Conservation (phyloP, 2,329 filamentous ascomycete species). For the Fragosphaeria purpurea region DNA sequence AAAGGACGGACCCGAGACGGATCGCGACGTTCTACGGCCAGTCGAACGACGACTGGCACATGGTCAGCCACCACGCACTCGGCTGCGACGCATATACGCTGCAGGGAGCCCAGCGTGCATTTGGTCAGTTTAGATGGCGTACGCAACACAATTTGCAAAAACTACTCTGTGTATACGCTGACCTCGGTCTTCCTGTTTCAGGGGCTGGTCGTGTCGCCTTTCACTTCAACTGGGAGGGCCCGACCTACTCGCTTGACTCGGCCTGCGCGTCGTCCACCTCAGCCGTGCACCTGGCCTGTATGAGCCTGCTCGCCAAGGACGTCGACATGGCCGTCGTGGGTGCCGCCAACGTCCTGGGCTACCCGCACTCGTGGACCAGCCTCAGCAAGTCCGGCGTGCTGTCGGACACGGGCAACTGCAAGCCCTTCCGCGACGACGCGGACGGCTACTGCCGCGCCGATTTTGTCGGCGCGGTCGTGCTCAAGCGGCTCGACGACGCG, state of each 20-base stretch:
- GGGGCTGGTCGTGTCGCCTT: constrained; percentile 54
- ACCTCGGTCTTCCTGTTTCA: too few relatives aligned
- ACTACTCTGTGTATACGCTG: too few relatives aligned
- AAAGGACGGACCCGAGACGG: constrained; percentile 52
- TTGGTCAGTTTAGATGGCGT: constrained; percentile 17
- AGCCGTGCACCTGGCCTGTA: constrained; percentile 63
- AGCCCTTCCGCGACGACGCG: constrained; percentile 69
- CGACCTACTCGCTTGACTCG: constrained; percentile 63
- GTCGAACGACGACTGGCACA: constrained; percentile 65
- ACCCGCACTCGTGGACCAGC: constrained; percentile 67
- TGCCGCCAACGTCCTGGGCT: constrained; percentile 68
- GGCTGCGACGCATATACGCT: constrained; percentile 51
- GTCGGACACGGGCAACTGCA: constrained; percentile 64
- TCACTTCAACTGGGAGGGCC: constrained; percentile 65
- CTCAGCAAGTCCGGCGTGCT: constrained; percentile 67
- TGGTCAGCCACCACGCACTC: constrained; percentile 56
- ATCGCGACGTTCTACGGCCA: constrained; percentile 66
- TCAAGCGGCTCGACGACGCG: constrained; percentile 39
- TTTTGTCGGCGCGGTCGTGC: constrained; percentile 29
- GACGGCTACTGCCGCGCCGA: constrained; percentile 54
- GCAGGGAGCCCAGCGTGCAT: constrained; percentile 30
- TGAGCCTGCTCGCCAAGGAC: constrained; percentile 61
- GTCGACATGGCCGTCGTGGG: constrained; percentile 73
- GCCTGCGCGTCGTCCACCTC: constrained; percentile 66
- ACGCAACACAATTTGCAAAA: too few relatives aligned